Conservation (phyloP, 352 stramenopile genomes). For the Phytopythium cucurbitacearum region DNA sequence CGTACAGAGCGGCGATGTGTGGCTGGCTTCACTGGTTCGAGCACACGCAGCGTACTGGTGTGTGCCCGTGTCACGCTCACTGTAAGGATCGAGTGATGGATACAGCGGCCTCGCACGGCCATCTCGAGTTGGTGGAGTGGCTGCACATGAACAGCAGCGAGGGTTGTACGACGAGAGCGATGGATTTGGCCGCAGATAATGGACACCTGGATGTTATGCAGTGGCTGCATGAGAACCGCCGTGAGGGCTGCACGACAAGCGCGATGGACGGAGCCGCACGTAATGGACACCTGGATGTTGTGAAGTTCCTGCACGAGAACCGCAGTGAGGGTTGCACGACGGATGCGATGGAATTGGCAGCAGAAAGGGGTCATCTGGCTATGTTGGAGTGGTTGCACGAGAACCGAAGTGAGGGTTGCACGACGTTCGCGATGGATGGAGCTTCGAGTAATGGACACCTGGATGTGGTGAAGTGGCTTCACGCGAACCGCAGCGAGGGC, state of each 20-base stretch:
- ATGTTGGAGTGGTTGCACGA: conserved; percentile 19
- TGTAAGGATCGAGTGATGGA: conserved; percentile 3
- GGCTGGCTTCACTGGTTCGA: too few relatives aligned
- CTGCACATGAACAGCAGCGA: conserved; percentile 19
- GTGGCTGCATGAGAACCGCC: neutral
- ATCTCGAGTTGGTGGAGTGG: conserved; percentile 29
- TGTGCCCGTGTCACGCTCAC: conserved; percentile 13
- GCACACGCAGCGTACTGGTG: conserved; percentile 8
- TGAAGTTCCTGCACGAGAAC: conserved; percentile 11
- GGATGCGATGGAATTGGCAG: conserved; percentile 13
- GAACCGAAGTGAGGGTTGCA: conserved; percentile 13
- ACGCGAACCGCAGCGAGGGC: too few relatives aligned
- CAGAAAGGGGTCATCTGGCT: conserved; percentile 10
- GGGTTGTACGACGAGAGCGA: conserved; percentile 16
- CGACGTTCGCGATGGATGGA: neutral
- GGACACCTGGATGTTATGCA: conserved; percentile 13
- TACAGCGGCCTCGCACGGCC: conserved; percentile 28
- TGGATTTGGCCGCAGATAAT: conserved; percentile 1
- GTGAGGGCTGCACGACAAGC: too few relatives aligned
- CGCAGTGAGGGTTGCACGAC: conserved; percentile 14
- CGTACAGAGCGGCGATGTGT: too few relatives aligned
- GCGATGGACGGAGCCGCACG: too few relatives aligned
- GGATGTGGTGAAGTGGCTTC: too few relatives aligned
- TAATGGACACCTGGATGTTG: too few relatives aligned
- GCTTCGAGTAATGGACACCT: too few relatives aligned